These are phyloP conservation scores for Prunus mume DNA, from an alignment of 306 rosid genomes.

Conservation along the genomic window DNA sequence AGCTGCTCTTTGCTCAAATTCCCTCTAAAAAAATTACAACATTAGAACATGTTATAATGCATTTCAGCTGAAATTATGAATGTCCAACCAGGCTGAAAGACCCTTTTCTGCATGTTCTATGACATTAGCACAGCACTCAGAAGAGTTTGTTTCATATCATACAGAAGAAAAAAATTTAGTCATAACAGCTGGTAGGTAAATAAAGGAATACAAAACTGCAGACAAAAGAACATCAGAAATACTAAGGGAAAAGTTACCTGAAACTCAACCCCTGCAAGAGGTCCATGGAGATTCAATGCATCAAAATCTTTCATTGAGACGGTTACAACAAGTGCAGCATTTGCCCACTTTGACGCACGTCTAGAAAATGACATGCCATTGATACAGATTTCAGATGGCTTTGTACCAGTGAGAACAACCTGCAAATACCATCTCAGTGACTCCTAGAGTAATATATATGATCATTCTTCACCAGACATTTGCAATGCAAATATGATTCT, in stretches of 20 bases:
- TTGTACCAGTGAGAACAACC: constrained; percentile 97
- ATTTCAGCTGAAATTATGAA: not conserved
- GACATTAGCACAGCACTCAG: not conserved
- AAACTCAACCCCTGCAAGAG: constrained; percentile 89
- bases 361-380: constrained; percentile 99
- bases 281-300: constrained; percentile 61
- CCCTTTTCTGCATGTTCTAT: not conserved
- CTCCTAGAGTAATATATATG: not conserved
- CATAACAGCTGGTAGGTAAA: not conserved
- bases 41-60: constrained; percentile 4
- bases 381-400: constrained; percentile 81
- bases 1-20: constrained; percentile 80
- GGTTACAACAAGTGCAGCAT: constrained; percentile 92
- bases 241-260: constrained; percentile 49
- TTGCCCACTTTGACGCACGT: constrained; percentile 95
- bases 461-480: constrained; percentile 1
- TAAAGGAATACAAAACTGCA: not conserved
- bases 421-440: constrained; percentile 40
- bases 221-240: not conserved
- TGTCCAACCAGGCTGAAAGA: not conserved
- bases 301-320: constrained; percentile 75
- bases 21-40: constrained; percentile 48
- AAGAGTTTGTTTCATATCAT: not conserved
- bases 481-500: not conserved
- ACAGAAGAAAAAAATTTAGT: not conserved